phyloP scores from a whole-genome alignment of 177 flowering plant species.

The Telopea speciosissima region DNA sequence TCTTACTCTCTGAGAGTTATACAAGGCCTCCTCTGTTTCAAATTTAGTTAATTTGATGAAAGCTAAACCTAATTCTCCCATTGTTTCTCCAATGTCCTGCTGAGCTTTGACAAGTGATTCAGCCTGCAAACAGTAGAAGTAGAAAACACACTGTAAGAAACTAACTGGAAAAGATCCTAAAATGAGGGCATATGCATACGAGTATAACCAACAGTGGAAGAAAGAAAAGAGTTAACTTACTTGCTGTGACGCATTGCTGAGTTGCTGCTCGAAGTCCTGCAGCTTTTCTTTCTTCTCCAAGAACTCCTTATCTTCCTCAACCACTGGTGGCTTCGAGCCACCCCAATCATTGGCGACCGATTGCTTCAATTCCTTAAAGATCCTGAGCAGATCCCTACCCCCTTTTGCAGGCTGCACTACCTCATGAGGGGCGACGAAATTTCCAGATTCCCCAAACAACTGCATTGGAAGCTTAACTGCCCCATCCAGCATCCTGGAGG shows the following conservation, averaged over 20 bases:
- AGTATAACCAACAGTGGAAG: background rate
- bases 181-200: background rate
- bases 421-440: slow-evolving; percentile 44
- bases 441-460: slow-evolving; percentile 65
- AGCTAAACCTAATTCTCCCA: slow-evolving; percentile 86
- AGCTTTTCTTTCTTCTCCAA: slow-evolving; percentile 78
- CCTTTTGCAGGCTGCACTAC: slow-evolving; percentile 88
- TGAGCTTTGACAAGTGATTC: slow-evolving; percentile 91
- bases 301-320: slow-evolving; percentile 92
- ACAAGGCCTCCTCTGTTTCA: slow-evolving; percentile 69
- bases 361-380: slow-evolving; percentile 89
- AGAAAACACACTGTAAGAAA: background rate
- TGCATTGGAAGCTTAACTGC: slow-evolving; percentile 86
- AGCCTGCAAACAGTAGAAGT: slow-evolving; percentile 40
- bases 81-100: slow-evolving; percentile 93
- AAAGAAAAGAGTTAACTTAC: slow-evolving; percentile 19
- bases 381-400: slow-evolving; percentile 84
- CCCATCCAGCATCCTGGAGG: slow-evolving; percentile 91
- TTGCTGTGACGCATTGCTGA: slow-evolving; percentile 77
- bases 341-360: slow-evolving; percentile 90
- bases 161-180: background rate
- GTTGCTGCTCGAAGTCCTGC: slow-evolving; percentile 70
- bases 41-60: slow-evolving; percentile 82
- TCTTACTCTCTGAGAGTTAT: slow-evolving; percentile 59
- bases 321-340: slow-evolving; percentile 50